phyloP scores from a whole-genome alignment of 2,329 filamentous ascomycete species.

The Phoma sp. region DNA sequence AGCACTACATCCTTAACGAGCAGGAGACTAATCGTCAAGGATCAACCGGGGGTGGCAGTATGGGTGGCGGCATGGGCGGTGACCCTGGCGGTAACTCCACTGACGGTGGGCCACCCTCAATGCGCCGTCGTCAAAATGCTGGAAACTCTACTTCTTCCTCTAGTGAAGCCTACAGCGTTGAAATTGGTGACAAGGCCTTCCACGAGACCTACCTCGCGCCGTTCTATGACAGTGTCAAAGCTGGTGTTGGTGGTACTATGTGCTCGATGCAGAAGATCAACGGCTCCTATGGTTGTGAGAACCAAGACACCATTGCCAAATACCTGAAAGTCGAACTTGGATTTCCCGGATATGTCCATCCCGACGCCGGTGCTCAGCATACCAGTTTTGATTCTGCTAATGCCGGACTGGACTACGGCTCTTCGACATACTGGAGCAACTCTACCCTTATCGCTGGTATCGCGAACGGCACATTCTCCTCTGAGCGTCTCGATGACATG shows the following conservation, averaged over 20 bases:
- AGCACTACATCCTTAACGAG: slow-evolving; percentile 35
- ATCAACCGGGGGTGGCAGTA: slow-evolving; percentile 4
- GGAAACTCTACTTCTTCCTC: slow-evolving; percentile 49
- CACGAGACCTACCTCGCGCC: slow-evolving; percentile 70
- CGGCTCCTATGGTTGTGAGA: slow-evolving; percentile 31
- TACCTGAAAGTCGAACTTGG: slow-evolving; percentile 58
- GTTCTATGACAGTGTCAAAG: slow-evolving; percentile 64
- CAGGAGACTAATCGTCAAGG: slow-evolving; percentile 14
- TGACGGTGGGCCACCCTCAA: slow-evolving; percentile 1
- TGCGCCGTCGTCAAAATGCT: slow-evolving; percentile 55
- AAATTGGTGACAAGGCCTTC: slow-evolving; percentile 67
- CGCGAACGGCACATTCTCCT: slow-evolving; percentile 21
- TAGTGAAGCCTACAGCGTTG: slow-evolving; percentile 46
- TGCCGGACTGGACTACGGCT: slow-evolving; percentile 51
- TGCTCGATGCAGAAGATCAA: slow-evolving; percentile 53
- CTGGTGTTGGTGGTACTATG: slow-evolving; percentile 65
- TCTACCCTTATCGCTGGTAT: slow-evolving; percentile 26
- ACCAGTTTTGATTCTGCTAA: slow-evolving; percentile 51
- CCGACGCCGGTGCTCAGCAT: slow-evolving; percentile 53
- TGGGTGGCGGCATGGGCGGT: slow-evolving; percentile 4
- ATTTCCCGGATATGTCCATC: slow-evolving; percentile 50
- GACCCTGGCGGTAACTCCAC: slow-evolving; percentile 2
- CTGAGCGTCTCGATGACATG: slow-evolving; percentile 28
- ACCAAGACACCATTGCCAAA: slow-evolving; percentile 51
- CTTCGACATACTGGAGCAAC: slow-evolving; percentile 23